A percentile compares a stretch with the other conserved stretches of the same genome.
These are phyloP conservation scores for Ceratocystis ficicola DNA, from an alignment of 2,329 filamentous ascomycete genomes.

Conservation along the genomic window DNA sequence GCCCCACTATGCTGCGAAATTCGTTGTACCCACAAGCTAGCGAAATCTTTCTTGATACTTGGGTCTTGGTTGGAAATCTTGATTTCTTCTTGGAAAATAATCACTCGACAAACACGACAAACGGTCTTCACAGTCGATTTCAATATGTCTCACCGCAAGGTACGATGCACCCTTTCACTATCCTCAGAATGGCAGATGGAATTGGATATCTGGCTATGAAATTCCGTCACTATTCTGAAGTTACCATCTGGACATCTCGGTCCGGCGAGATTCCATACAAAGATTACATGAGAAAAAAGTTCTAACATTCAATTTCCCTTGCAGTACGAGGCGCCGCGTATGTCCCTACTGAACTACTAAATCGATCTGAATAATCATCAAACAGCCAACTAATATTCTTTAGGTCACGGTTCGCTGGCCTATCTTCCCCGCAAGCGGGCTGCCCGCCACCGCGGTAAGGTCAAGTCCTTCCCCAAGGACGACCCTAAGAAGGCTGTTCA, in stretches of 20 bases:
- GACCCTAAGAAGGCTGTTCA: slow-evolving; percentile 99
- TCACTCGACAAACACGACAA: slow-evolving; percentile 20
- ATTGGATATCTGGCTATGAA: neutral
- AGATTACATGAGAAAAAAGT: neutral
- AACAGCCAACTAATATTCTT: slow-evolving; percentile 13
- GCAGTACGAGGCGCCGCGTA: slow-evolving; percentile 65
- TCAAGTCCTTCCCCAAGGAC: slow-evolving; percentile 99
- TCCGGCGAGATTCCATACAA: neutral
- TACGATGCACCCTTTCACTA: slow-evolving; percentile 17
- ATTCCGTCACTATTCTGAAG: neutral
- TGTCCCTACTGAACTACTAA: slow-evolving; percentile 7
- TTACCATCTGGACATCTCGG: neutral
- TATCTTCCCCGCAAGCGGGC: slow-evolving; percentile 86
- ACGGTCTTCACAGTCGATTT: slow-evolving; percentile 21
- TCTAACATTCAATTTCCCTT: slow-evolving; percentile 17
- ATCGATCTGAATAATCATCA: neutral
- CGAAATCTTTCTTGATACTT: slow-evolving; percentile 20
- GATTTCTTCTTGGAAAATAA: slow-evolving; percentile 17
- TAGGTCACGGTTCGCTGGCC: slow-evolving; percentile 71
- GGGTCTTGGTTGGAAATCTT: slow-evolving; percentile 15
- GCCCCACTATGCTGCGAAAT: slow-evolving; percentile 18
- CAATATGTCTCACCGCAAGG: slow-evolving; percentile 25
- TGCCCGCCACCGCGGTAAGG: slow-evolving; percentile 88
- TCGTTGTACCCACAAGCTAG: slow-evolving; percentile 13
- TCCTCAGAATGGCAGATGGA: neutral